These are phyloP conservation scores for Fusarium torulosum DNA, from an alignment of 2,329 filamentous ascomycete species.

Conservation along the genomic window DNA sequence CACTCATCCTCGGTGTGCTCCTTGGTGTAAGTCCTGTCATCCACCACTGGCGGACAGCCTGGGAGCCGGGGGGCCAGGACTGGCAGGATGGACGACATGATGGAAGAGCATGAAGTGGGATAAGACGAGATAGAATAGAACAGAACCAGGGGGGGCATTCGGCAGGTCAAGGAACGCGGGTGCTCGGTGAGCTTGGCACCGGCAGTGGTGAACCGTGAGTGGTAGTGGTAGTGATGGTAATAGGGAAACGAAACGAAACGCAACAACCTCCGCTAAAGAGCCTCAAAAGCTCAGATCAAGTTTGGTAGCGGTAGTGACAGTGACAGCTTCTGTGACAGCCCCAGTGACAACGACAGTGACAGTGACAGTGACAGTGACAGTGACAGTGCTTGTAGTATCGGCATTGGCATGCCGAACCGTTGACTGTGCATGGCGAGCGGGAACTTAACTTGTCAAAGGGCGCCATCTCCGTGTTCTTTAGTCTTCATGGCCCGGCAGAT, in stretches of 20 bases:
- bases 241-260: neutral
- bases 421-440: slow-evolving; percentile 45
- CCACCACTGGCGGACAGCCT: slow-evolving; percentile 44
- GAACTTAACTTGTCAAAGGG: slow-evolving; percentile 42
- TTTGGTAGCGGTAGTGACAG: neutral
- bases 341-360: neutral
- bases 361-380: too few relatives aligned
- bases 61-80: slow-evolving; percentile 52
- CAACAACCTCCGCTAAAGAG: slow-evolving; percentile 27
- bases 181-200: slow-evolving; percentile 26
- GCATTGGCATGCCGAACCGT: slow-evolving; percentile 47
- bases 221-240: slow-evolving; percentile 26
- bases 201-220: slow-evolving; percentile 1
- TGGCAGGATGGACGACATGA: slow-evolving; percentile 49
- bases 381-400: slow-evolving; percentile 13
- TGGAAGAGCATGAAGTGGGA: slow-evolving; percentile 32
- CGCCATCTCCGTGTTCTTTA: slow-evolving; percentile 36
- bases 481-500: slow-evolving; percentile 31
- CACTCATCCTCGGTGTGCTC: slow-evolving; percentile 55
- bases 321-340: too few relatives aligned
- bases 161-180: slow-evolving; percentile 1
- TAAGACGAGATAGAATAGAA: slow-evolving; percentile 9
- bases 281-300: slow-evolving; percentile 12
- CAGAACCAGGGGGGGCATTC: slow-evolving; percentile 1
- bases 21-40: slow-evolving; percentile 49